Percentiles rank a stretch among this genome's conserved stretches.
Conservation (phyloP, 2,329 filamentous ascomycete genomes). For the Fusarium sp. region DNA sequence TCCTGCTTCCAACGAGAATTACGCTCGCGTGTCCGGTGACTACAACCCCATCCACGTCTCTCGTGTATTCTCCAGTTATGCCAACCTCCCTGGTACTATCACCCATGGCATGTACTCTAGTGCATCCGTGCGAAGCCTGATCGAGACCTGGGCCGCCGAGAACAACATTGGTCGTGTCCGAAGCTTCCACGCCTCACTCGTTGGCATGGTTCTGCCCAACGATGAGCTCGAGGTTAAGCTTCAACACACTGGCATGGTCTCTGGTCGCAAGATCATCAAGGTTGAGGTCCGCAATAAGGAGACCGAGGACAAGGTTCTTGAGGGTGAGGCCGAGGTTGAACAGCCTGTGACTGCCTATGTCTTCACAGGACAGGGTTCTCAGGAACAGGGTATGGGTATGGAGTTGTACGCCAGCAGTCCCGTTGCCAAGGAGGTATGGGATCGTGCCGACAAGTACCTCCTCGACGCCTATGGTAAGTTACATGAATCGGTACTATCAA, state of each 20-base stretch:
- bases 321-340: slow-evolving; percentile 96
- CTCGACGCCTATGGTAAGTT: slow-evolving; percentile 94
- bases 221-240: slow-evolving; percentile 95
- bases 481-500: neutral
- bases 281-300: slow-evolving; percentile 96
- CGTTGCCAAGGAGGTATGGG: slow-evolving; percentile 97
- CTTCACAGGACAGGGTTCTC: slow-evolving; percentile 97
- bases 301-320: slow-evolving; percentile 93
- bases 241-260: slow-evolving; percentile 96
- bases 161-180: slow-evolving; percentile 97
- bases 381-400: slow-evolving; percentile 99
- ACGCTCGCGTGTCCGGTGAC: slow-evolving; percentile 95
- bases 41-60: slow-evolving; percentile 99
- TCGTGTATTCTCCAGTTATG: slow-evolving; percentile 94
- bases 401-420: slow-evolving; percentile 93
- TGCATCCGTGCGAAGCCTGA: slow-evolving; percentile 91
- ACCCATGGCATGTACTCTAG: slow-evolving; percentile 99
- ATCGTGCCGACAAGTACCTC: slow-evolving; percentile 96
- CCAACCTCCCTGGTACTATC: slow-evolving; percentile 94
- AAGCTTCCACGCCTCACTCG: slow-evolving; percentile 94
- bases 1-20: slow-evolving; percentile 96
- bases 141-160: slow-evolving; percentile 98
- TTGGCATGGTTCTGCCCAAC: slow-evolving; percentile 98
- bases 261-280: slow-evolving; percentile 99
- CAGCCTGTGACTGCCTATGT: slow-evolving; percentile 97